Base-by-base conservation (phyloP, 176 grass and related monocot species). In the Phragmites australis region DNA sequence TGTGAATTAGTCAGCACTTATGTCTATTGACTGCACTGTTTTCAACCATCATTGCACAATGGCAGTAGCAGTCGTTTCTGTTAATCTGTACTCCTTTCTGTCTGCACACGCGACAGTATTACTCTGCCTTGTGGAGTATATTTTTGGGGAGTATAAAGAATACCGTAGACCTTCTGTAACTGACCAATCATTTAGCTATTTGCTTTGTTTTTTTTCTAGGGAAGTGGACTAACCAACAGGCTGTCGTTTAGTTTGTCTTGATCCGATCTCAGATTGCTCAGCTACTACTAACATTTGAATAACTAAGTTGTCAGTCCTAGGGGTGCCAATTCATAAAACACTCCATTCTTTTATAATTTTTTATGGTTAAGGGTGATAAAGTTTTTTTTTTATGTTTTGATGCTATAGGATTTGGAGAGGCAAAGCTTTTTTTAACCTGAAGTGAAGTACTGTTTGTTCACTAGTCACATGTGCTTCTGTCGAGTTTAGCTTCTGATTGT, bases 201-300 rank as follows among this genome's bases (percentile, higher is more conserved):
- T 75, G 37, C 34, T 49, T 40, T 26, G 7, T 47, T 48, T 42
- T 21, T 19, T 43, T 61, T 11, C 11, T 22, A 22, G 54, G 9
- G 22, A 57, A 43, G 44, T 78, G 59, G 19, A 12, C 9, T 17
- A 15, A 37, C 46, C 9, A 7, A 1, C 8, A 10, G 13, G 2
- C 18, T 2, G 45, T 50, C 40, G 13, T 66, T 19, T 29, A 45
- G 34, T 30, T 54, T 57, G 47, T 3, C 48, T 19, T 54, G 31
- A 53, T 67, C 61, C 60, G 26, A 66, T 66, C 76, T 79, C 44
- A 23, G 59, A 39, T 65, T 39, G 26, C 34, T 78, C 26, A 50
- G 21, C n/a, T 18, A 16, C 14, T 27, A 55, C 2, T 29, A 45
- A 29, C 67, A 70, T 70, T 47, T 70, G 13, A 70, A 29, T 46